Conservation (phyloP, 768 basidiomycete species). For the Leucocoprinus leucothites region DNA sequence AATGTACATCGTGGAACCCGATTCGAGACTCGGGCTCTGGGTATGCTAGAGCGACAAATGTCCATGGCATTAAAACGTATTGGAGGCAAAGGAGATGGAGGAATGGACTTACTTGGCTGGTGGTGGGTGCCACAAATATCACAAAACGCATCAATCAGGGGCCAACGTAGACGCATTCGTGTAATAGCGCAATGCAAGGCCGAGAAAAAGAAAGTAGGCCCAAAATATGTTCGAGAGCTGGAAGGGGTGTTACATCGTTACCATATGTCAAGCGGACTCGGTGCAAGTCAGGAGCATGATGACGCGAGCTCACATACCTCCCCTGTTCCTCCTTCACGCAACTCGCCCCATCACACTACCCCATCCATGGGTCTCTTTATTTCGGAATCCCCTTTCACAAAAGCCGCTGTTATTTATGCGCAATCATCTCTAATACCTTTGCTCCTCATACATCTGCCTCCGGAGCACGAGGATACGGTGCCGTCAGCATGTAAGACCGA, state of each 20-base stretch:
- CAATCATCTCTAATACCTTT: slow-evolving; percentile 77
- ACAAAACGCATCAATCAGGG: neutral
- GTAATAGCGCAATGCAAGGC: slow-evolving; percentile 91
- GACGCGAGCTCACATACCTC: neutral
- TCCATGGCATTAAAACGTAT: slow-evolving; percentile 80
- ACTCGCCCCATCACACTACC: neutral
- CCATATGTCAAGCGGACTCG: slow-evolving; percentile 13
- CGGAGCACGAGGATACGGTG: slow-evolving; percentile 15
- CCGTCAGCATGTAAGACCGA: neutral
- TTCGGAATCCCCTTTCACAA: slow-evolving; percentile 80
- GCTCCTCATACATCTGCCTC: slow-evolving; percentile 75
- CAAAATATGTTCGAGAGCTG: slow-evolving; percentile 81
- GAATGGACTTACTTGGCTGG: slow-evolving; percentile 87
- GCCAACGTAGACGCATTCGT: slow-evolving; percentile 53
- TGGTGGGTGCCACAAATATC: slow-evolving; percentile 72
- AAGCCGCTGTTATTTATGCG: slow-evolving; percentile 62
- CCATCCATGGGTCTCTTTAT: slow-evolving; percentile 65
- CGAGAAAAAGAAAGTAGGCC: slow-evolving; percentile 76
- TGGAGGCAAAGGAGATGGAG: slow-evolving; percentile 88
- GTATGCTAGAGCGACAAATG: slow-evolving; percentile 56
- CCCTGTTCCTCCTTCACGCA: neutral
- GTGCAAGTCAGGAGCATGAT: neutral
- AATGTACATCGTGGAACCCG: slow-evolving; percentile 65
- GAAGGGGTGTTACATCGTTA: slow-evolving; percentile 80
- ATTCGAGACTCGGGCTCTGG: slow-evolving; percentile 71